Evolutionary conservation across 768 basidiomycete genomes (phyloP).

Genomic region (Hericium erinaceus): DNA sequence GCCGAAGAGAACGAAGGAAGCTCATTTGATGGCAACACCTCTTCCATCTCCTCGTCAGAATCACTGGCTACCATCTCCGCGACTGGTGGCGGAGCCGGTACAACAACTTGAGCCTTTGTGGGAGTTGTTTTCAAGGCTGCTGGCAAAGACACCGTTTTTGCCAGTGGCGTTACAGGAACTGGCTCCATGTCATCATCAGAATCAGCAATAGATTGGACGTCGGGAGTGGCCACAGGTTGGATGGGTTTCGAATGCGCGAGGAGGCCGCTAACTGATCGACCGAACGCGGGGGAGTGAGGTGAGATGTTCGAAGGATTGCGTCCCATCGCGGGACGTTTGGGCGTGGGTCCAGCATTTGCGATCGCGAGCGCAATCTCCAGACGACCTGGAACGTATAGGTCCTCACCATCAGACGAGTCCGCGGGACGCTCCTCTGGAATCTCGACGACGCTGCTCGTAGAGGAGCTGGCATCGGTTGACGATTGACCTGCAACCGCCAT

Average conservation of each 20-base stretch:
- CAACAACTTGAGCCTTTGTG: neutral
- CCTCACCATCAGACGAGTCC: conserved; percentile 28
- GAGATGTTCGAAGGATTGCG: neutral
- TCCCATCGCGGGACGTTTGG: conserved; percentile 11
- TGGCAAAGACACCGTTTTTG: neutral
- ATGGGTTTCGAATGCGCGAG: neutral
- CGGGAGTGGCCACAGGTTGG: neutral
- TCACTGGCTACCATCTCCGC: neutral
- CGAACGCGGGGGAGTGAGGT: conserved; percentile 25
- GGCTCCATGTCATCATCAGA: neutral
- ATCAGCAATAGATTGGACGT: conserved; percentile 6
- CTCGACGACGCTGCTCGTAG: neutral
- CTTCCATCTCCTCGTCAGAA: conserved; percentile 11
- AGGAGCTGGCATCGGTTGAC: conserved; percentile 7
- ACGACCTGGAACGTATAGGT: conserved; percentile 42
- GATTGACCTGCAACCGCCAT: neutral
- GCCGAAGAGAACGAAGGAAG: too few relatives aligned
- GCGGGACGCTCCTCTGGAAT: neutral
- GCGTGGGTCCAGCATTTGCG: conserved; percentile 43
- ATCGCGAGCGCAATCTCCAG: conserved; percentile 63
- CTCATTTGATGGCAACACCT: neutral
- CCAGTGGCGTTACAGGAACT: neutral
- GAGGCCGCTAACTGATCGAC: conserved; percentile 21
- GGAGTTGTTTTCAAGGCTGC: neutral
- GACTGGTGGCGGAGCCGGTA: neutral